Base-by-base conservation (phyloP, 345 rosid species). In the Salix brachista region DNA sequence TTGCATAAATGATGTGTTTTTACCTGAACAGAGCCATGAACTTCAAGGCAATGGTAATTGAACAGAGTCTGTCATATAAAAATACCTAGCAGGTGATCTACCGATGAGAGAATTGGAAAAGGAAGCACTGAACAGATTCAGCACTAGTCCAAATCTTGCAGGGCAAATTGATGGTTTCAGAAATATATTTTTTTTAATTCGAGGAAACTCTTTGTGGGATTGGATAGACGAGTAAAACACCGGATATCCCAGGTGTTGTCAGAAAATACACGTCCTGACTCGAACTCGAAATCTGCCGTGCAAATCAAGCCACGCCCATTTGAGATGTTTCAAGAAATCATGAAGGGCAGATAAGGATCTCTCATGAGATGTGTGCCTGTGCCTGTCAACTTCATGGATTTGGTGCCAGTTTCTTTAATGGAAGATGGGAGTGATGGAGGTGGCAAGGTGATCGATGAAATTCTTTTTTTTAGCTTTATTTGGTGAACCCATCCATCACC, bases 401-500 rank as follows among this genome's bases (percentile, higher is more conserved):
- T 70, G 54, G 34, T 26, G 34, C 34, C 25, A 71, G 36, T 71
- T 52, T 34, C 44, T 71, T 71, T 23, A 54, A 50, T 19, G 54
- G 73, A 0, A 16, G 52, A 46, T 14, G 52, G 18, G 60, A 70
- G 41, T 50, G 64, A 71, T 71, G 36, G 36, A 34, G 36, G 36
- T 34, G 36, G 19, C 3, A 34, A 71, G 64, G 23, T 54, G 23
- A 21, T 44, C 50, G 17, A 14, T 50, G 30, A 16, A 32, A 48
- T 52, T 46, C 23, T 3, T 25, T 36, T 18, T 32, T 1, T 72
- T 23, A 10, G 50, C 75, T 58, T 56, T 66, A 17, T 72, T 72
- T 34, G 75, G 75, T 72, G 5, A 34, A 56, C 34, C 75, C 44
- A 72, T 54, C 48, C 52, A 72, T 72, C 75, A 56, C 67, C 52